Evolutionary conservation across 2,329 filamentous ascomycete species (phyloP), one percentile per base, ranked within the genome.

Genomic region (Fusarium illudens): DNA sequence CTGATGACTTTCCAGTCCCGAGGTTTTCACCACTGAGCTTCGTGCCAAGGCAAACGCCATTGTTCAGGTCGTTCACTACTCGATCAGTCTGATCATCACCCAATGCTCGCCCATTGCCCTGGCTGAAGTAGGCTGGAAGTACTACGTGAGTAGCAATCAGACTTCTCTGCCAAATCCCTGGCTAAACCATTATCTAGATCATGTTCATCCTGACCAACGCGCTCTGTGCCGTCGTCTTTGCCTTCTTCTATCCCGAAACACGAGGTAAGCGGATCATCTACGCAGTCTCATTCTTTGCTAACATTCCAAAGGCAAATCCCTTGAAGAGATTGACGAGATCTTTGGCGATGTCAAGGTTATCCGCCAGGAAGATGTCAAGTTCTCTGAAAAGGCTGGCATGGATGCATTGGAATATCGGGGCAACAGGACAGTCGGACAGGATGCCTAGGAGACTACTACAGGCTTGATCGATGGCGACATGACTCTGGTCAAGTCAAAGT

Each of bases 41-140:
- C 74, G 79, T 33, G 79, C 79, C 30, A 81, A 81, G n/a, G 78
- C 79, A 1, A 81, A 81, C 17, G 78, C 79, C 15, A 68, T 81
- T 0, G 76, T 81, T 0, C 79, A 81, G 20, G 79, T 81, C 0
- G 77, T 81, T 4, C 79, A 81, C 42, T 81, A 81, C 55, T 80
- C 79, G 0, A 77, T 81, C 33, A 80, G 78, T 52, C 55, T 81
- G 34, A 65, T 81, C 32, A 81, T 81, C 33, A 81, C 79, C 0
- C 79, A 81, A 39, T 81, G 79, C 20, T 81, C 79, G 0, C 79
- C 79, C 0, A 81, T 81, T 15, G 79, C 79, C 0, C 56, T 81
- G 3, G 78, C 76, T 1, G 73, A 74, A 0, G 78, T 80, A 0
- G 79, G 79, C 0, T 81, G 79, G 79, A 81, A 80, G 58, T 81